A percentile compares a stretch with the other conserved stretches of the same genome.
phyloP scores from a whole-genome alignment of 2,329 filamentous ascomycete species.

The Apiospora marii region DNA sequence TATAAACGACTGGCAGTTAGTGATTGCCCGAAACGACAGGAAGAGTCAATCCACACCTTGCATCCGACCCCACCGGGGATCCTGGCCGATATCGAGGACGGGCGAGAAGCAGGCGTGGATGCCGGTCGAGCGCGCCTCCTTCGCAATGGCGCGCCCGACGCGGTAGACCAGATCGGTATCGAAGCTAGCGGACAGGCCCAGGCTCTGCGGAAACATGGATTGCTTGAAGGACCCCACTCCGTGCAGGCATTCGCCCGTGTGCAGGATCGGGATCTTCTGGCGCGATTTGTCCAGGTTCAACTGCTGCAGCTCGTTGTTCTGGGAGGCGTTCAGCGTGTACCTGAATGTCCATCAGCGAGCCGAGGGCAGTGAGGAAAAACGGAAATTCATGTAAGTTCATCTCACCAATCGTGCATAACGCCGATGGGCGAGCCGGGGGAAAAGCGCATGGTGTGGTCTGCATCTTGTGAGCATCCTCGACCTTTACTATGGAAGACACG shows the following conservation, averaged over 20 bases:
- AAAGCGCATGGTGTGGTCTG: slow-evolving; percentile 45
- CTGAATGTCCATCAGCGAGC: slow-evolving; percentile 25
- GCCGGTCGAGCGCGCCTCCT: slow-evolving; percentile 52
- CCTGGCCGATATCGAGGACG: slow-evolving; percentile 52
- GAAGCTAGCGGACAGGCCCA: slow-evolving; percentile 51
- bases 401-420: slow-evolving; percentile 50
- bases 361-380: neutral
- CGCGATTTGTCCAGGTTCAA: slow-evolving; percentile 47
- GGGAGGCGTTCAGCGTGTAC: slow-evolving; percentile 51
- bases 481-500: too few relatives aligned
- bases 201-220: slow-evolving; percentile 52
- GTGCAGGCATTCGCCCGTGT: slow-evolving; percentile 53
- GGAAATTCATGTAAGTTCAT: neutral
- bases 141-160: slow-evolving; percentile 51
- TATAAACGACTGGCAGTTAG: slow-evolving; percentile 28
- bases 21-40: neutral
- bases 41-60: slow-evolving; percentile 40
- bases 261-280: slow-evolving; percentile 50
- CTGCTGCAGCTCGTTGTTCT: slow-evolving; percentile 51
- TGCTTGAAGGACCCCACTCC: slow-evolving; percentile 54
- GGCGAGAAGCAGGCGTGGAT: slow-evolving; percentile 54
- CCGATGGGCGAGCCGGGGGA: slow-evolving; percentile 49
- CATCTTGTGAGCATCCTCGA: slow-evolving; percentile 22
- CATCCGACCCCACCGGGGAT: slow-evolving; percentile 53
- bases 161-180: slow-evolving; percentile 51